Percentiles rank a stretch among this genome's conserved stretches.
Evolutionary conservation across 2,329 filamentous ascomycete species (phyloP).

Genomic region (Pseudocercospora vitis): DNA sequence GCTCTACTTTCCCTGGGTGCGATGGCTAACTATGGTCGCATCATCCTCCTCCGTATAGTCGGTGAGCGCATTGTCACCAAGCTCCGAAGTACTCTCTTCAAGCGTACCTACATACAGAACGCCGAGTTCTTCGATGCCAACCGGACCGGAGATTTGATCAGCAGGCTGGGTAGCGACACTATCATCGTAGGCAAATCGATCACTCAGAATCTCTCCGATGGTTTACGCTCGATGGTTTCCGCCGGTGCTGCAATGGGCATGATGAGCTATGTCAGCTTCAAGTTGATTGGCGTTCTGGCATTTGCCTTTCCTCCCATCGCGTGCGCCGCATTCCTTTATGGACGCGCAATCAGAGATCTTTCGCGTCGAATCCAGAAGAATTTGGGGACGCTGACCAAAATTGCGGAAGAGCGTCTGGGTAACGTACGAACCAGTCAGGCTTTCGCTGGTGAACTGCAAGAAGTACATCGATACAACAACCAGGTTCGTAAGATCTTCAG

Average conservation of each 20-base stretch:
- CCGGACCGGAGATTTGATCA: slow-evolving; percentile 92
- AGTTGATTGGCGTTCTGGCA: slow-evolving; percentile 81
- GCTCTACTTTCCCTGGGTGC: slow-evolving; percentile 77
- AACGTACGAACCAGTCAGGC: slow-evolving; percentile 97
- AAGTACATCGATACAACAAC: slow-evolving; percentile 85
- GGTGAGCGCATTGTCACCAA: slow-evolving; percentile 92
- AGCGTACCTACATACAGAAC: slow-evolving; percentile 92
- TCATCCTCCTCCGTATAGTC: slow-evolving; percentile 88
- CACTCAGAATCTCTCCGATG: slow-evolving; percentile 95
- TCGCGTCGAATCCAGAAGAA: slow-evolving; percentile 94
- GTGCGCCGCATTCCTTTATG: slow-evolving; percentile 87
- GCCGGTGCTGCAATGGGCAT: slow-evolving; percentile 84
- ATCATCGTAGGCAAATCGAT: slow-evolving; percentile 98
- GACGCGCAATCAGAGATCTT: slow-evolving; percentile 81
- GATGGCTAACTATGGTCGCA: slow-evolving; percentile 86
- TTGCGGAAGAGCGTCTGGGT: slow-evolving; percentile 94
- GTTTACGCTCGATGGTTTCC: slow-evolving; percentile 85
- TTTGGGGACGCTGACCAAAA: slow-evolving; percentile 88
- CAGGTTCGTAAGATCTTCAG: slow-evolving; percentile 91
- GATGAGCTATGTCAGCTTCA: slow-evolving; percentile 94
- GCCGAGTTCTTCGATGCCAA: slow-evolving; percentile 99
- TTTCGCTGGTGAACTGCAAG: slow-evolving; percentile 88
- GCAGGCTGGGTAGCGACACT: slow-evolving; percentile 90
- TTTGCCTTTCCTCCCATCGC: slow-evolving; percentile 90
- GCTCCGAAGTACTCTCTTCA: slow-evolving; percentile 84